A percentile compares a stretch with the other conserved stretches of the same genome.
Conservation (phyloP, 768 basidiomycete genomes). For the Russula lepida region DNA sequence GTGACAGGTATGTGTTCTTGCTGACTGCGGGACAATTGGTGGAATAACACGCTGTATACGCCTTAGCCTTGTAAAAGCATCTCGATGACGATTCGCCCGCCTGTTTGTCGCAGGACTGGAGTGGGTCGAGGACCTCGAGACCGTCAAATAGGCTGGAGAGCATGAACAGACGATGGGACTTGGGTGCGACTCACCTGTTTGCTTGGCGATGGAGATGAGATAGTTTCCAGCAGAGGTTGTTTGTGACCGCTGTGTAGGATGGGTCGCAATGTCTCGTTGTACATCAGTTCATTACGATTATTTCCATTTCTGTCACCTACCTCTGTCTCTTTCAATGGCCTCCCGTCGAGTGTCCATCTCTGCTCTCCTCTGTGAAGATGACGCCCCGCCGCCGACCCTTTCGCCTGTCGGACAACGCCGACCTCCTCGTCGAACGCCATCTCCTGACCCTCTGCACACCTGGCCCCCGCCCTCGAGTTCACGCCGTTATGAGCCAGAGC, state of each 20-base stretch:
- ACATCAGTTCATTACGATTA: constrained; percentile 37
- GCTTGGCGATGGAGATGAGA: constrained; percentile 28
- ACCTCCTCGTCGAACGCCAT: constrained; percentile 22
- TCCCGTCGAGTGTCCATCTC: constrained; percentile 69
- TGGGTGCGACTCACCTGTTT: constrained; percentile 69
- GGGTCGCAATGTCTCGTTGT: constrained; percentile 88
- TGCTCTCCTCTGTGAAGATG: constrained; percentile 56
- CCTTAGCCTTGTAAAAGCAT: constrained; percentile 76
- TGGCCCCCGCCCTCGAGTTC: constrained; percentile 1
- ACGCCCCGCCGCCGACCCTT: constrained; percentile 4
- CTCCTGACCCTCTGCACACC: constrained; percentile 14
- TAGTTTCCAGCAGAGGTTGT: constrained; percentile 39
- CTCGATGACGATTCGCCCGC: constrained; percentile 78
- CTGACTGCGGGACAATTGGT: not conserved
- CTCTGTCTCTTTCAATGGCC: constrained; percentile 34
- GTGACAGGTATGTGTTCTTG: constrained; percentile 47
- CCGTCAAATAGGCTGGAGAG: constrained; percentile 81
- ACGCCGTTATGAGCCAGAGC: constrained; percentile 1
- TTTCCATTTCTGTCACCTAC: constrained; percentile 16
- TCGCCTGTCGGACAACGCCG: constrained; percentile 22
- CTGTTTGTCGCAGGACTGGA: constrained; percentile 46
- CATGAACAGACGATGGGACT: constrained; percentile 58
- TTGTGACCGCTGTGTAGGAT: constrained; percentile 61
- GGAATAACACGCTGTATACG: constrained; percentile 20
- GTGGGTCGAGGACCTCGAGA: constrained; percentile 82